These are phyloP conservation scores for Uronychia binucleata DNA, from an alignment of 73 alveolate species.

Conservation along the genomic window DNA sequence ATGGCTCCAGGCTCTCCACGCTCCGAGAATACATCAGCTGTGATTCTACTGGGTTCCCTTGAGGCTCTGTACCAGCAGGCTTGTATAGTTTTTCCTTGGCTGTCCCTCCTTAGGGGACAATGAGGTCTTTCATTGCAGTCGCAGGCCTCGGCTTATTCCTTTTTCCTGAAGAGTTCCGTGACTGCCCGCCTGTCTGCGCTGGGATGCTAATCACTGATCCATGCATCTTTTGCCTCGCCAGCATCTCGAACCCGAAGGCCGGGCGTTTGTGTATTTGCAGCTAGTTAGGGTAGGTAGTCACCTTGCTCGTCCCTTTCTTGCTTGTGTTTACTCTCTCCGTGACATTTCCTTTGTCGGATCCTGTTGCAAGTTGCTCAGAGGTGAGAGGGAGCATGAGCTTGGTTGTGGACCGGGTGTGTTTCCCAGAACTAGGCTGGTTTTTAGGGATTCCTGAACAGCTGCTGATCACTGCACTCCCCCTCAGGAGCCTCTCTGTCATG, in stretches of 20 bases:
- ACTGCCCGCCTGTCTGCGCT: too few relatives aligned
- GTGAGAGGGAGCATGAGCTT: neutral
- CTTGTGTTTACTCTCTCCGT: neutral
- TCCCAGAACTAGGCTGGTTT: neutral
- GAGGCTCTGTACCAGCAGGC: too few relatives aligned
- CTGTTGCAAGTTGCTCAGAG: neutral
- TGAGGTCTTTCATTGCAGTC: neutral
- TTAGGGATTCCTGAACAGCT: neutral
- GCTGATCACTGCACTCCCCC: neutral
- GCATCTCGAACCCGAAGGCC: neutral
- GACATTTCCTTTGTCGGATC: neutral
- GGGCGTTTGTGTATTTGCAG: neutral
- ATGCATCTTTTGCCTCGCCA: neutral
- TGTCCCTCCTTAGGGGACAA: neutral
- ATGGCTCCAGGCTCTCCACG: too few relatives aligned
- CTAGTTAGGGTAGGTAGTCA: too few relatives aligned
- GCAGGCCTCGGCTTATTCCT: neutral
- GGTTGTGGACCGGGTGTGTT: neutral
- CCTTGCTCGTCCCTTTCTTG: too few relatives aligned
- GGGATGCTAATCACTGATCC: neutral
- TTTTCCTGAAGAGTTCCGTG: neutral
- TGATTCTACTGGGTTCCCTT: too few relatives aligned
- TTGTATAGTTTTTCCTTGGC: neutral
- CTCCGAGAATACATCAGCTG: too few relatives aligned
- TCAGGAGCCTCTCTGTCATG: neutral